Conservation (phyloP, 2,329 filamentous ascomycete species). For the Blumeria hordei region DNA sequence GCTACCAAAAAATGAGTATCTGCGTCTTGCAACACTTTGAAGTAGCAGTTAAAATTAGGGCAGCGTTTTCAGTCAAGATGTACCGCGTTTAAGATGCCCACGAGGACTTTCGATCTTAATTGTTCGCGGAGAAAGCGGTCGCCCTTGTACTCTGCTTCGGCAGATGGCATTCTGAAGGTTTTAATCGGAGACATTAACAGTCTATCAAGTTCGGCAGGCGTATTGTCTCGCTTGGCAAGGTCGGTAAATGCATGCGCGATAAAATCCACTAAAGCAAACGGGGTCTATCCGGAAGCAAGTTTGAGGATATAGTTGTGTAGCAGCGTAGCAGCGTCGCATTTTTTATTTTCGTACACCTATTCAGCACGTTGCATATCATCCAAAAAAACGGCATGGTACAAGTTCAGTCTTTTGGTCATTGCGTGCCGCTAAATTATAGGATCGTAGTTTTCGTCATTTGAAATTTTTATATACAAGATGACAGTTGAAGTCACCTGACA, state of each 20-base stretch:
- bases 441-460: too few relatives aligned
- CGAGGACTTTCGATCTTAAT: neutral
- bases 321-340: neutral
- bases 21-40: neutral
- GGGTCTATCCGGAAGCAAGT: neutral
- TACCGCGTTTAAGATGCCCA: neutral
- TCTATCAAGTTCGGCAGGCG: neutral
- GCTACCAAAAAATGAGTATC: neutral
- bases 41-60: neutral
- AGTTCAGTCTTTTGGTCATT: too few relatives aligned
- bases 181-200: neutral
- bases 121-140: neutral
- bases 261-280: neutral
- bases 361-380: too few relatives aligned
- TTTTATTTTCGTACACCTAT: neutral
- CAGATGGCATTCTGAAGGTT: neutral
- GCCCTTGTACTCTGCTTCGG: neutral
- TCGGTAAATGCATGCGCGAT: neutral
- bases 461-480: too few relatives aligned
- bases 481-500: too few relatives aligned
- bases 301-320: neutral
- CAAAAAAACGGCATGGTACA: too few relatives aligned
- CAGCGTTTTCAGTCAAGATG: neutral
- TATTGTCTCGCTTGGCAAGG: neutral
- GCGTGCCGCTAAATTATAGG: too few relatives aligned